Base-by-base conservation (phyloP, 2,329 filamentous ascomycete genomes). In the Fusarium proliferatum region DNA sequence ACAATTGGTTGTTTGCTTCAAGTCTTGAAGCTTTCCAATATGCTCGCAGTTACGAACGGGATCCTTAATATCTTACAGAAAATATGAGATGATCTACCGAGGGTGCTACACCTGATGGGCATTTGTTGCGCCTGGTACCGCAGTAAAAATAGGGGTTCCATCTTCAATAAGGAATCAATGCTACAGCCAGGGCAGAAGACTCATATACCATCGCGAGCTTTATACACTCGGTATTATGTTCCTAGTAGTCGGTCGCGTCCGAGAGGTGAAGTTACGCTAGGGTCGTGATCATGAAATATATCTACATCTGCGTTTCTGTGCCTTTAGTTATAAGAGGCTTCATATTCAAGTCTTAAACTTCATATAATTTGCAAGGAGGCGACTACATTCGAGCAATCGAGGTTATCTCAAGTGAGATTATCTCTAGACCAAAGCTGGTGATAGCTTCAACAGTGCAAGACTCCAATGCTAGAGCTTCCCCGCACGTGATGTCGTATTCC, bases 401-500 rank as follows among this genome's bases (percentile, higher is more conserved):
- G 34, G n/a, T 15, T 28, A 28, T 26, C 34, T 28, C 13, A 30
- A 28, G 51, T 17, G 26, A 39, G 19, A 41, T 17, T 13, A 39
- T 41, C 51, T 39, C 23, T 41, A 7, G 49, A 36, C 17, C 26
- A 28, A 55, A 41, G 51, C 11, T 55, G 26, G 36, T 41, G 51
- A 55, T 30, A 41, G 23, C 51, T 41, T 55, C 51, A 41, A 28
- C 43, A 38, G 12, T 26, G 45, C 13, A 52, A 36, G 23, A 26
- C n/a, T 11, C 33, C 49, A 52, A 36, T 26, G 12, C 17, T 52
- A 8, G 42, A 39, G 41, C 42, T 52, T 19, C 38, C 69, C 52
- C 46, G 46, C 71, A 73, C 71, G 71, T 73, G 71, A 74, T 69
- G 33, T 39, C 7, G n/a, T 34, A 51, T 49, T 23, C 26, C 46